A percentile compares a stretch with the other conserved stretches of the same genome.
Evolutionary conservation across 2,329 filamentous ascomycete genomes (phyloP).

Genomic region (Ophiosphaerella narmari): DNA sequence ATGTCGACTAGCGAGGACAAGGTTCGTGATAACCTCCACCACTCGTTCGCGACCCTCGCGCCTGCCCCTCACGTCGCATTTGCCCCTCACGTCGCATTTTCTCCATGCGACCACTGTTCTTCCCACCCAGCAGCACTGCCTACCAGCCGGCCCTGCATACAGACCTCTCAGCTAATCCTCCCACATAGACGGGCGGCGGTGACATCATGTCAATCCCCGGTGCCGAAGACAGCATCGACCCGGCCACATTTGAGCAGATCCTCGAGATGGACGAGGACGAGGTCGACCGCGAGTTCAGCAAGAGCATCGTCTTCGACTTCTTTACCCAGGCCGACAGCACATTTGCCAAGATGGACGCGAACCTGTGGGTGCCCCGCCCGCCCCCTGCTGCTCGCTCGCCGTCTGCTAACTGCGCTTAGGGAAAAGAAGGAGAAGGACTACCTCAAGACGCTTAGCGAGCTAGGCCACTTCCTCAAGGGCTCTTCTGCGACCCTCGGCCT

Average conservation of each 20-base stretch:
- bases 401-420: constrained; percentile 52
- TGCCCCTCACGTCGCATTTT: constrained; percentile 9
- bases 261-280: constrained; percentile 97
- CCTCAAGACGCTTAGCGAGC: constrained; percentile 74
- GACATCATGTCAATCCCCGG: constrained; percentile 57
- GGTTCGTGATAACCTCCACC: constrained; percentile 44
- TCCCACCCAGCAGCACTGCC: neutral
- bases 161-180: constrained; percentile 5
- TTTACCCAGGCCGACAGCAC: constrained; percentile 89
- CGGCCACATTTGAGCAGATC: constrained; percentile 86
- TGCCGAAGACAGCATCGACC: constrained; percentile 78
- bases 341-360: constrained; percentile 80
- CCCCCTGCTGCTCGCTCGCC: neutral
- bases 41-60: constrained; percentile 10
- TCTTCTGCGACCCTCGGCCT: constrained; percentile 94
- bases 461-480: constrained; percentile 96
- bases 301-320: constrained; percentile 86
- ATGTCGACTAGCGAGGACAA: constrained; percentile 46
- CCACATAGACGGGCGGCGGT: constrained; percentile 29
- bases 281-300: constrained; percentile 83
- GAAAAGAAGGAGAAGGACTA: constrained; percentile 58
- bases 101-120: neutral
- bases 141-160: neutral
- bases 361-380: constrained; percentile 68
- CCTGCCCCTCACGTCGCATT: constrained; percentile 11